Evolutionary conservation across 306 rosid genomes (phyloP).

Genomic region (Astragalus glycyphyllos): DNA sequence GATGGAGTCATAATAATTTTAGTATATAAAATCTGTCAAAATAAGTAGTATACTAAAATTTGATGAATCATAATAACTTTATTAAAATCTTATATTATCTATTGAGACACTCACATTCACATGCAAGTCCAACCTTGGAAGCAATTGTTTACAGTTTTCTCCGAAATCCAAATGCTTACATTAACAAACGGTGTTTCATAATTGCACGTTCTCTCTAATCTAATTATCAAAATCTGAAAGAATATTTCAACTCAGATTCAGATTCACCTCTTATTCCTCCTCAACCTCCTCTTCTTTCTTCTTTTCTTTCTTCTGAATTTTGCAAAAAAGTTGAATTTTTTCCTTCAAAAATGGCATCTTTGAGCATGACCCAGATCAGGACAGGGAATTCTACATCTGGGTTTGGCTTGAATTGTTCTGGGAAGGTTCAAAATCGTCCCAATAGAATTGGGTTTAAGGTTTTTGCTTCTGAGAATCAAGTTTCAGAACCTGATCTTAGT

Average conservation of each 20-base stretch:
- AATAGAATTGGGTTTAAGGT: conserved; percentile 67
- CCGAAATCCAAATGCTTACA: conserved; percentile 32
- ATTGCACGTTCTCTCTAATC: conserved; percentile 45
- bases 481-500: conserved; percentile 86
- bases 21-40: too few species aligned
- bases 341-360: conserved; percentile 65
- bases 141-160: conserved; percentile 26
- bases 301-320: conserved; percentile 4
- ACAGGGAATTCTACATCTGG: conserved; percentile 59
- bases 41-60: too few species aligned
- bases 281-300: conserved; percentile 14
- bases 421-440: conserved; percentile 47
- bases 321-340: conserved; percentile 41
- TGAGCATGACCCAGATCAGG: conserved; percentile 65
- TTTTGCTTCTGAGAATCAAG: conserved; percentile 61
- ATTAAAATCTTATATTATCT: too few species aligned
- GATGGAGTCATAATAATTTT: too few species aligned
- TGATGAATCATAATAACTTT: too few species aligned
- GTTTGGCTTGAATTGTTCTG: conserved; percentile 48
- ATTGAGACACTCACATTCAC: conserved; percentile 24
- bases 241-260: conserved; percentile 57
- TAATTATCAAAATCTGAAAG: background rate
- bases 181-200: conserved; percentile 44
- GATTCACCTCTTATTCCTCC: conserved; percentile 53
- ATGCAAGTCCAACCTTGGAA: conserved; percentile 22